These are phyloP conservation scores for Ailanthus altissimus DNA, from an alignment of 345 rosid genomes.

Conservation along the genomic window DNA sequence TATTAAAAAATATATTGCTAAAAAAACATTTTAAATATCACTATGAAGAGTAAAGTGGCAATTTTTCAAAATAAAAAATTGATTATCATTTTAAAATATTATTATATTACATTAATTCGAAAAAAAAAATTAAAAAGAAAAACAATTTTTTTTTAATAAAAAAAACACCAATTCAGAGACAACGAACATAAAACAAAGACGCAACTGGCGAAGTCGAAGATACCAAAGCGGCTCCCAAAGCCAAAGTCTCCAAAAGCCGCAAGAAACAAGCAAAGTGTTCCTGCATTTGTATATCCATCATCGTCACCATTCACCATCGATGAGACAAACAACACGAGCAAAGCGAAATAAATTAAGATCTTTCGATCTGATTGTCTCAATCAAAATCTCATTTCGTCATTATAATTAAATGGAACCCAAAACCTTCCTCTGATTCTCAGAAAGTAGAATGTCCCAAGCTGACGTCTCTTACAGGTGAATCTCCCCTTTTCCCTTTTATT, in stretches of 20 bases:
- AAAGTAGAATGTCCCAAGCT: conserved; percentile 48
- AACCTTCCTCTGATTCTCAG: conserved; percentile 24
- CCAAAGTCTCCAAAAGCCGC: not conserved
- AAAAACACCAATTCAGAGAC: not conserved
- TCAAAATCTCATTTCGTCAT: not conserved
- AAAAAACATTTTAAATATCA: no score
- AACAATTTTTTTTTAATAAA: no score
- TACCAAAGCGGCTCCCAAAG: not conserved
- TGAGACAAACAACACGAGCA: not conserved
- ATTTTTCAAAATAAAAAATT: no score
- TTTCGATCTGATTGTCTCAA: conserved; percentile 7
- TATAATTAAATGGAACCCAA: conserved; percentile 24
- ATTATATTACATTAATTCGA: no score
- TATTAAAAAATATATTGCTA: no score
- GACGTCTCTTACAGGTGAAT: conserved; percentile 52
- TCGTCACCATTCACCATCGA: not conserved
- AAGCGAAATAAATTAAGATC: not conserved
- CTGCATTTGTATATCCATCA: no score
- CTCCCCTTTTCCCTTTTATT: not conserved
- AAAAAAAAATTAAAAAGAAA: no score
- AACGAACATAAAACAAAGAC: not conserved
- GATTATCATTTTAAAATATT: no score
- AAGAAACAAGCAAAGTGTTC: no score
- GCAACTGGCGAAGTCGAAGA: not conserved
- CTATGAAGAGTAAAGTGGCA: no score